These are phyloP conservation scores for Curvularia eragrostidis DNA, from an alignment of 2,329 filamentous ascomycete genomes.

Conservation along the genomic window DNA sequence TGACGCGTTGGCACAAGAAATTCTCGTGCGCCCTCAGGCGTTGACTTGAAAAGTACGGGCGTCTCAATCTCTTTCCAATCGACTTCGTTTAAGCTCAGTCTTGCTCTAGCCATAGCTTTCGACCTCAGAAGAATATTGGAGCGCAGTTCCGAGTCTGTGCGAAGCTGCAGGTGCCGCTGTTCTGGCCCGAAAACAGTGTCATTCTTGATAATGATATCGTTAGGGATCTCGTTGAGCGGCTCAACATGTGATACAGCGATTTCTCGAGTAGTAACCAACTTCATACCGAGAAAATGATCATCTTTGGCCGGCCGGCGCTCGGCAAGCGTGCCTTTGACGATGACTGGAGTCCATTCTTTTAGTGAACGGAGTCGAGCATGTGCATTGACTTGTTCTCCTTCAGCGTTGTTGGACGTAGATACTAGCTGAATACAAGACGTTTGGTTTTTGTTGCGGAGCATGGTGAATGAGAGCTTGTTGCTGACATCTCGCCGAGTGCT, in stretches of 20 bases:
- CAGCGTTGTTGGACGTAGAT: conserved; percentile 50
- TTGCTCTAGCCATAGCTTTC: conserved; percentile 62
- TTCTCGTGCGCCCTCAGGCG: conserved; percentile 91
- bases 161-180: conserved; percentile 82
- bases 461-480: conserved; percentile 73
- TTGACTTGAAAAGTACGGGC: conserved; percentile 94
- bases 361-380: conserved; percentile 54
- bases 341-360: conserved; percentile 61
- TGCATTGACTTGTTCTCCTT: conserved; percentile 28
- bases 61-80: conserved; percentile 85
- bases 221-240: conserved; percentile 74
- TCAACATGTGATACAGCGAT: conserved; percentile 68
- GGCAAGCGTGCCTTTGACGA: conserved; percentile 59
- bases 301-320: conserved; percentile 49
- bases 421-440: conserved; percentile 58
- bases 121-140: conserved; percentile 75
- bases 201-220: conserved; percentile 76
- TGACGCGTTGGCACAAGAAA: conserved; percentile 89
- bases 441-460: conserved; percentile 58
- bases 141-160: conserved; percentile 72
- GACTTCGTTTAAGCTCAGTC: conserved; percentile 59
- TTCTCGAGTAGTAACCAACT: conserved; percentile 58
- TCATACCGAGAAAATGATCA: conserved; percentile 38
- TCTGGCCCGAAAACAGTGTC: conserved; percentile 76
- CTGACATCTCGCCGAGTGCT: conserved; percentile 71